Conservation (phyloP, 192 early-diverging fungal species). For the Neocallimastix lanati region DNA sequence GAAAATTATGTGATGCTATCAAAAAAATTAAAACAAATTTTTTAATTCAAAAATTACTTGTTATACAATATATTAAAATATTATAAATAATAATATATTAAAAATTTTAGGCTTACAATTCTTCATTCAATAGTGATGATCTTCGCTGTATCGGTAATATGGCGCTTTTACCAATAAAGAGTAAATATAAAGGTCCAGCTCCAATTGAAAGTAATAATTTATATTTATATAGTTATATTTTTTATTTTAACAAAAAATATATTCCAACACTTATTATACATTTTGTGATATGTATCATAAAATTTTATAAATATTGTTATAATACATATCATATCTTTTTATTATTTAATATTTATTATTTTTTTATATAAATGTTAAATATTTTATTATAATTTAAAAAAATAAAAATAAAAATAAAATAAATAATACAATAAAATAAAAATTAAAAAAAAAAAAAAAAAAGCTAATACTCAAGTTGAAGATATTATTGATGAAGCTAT, state of each 20-base stretch:
- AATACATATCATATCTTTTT: too few species aligned
- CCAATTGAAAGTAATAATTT: constrained; percentile 31
- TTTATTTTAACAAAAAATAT: too few species aligned
- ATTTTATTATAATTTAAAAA: neutral
- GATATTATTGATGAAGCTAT: constrained; percentile 94
- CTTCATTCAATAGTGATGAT: constrained; percentile 44
- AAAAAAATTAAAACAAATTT: too few species aligned
- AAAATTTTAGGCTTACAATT: constrained; percentile 62
- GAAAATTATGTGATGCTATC: too few species aligned
- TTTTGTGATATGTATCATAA: too few species aligned
- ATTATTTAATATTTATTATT: too few species aligned
- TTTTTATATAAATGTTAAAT: too few species aligned
- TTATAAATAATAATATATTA: neutral
- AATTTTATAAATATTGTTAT: too few species aligned
- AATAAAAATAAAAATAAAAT: neutral
- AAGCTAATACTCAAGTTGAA: constrained; percentile 34
- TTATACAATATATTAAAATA: too few species aligned
- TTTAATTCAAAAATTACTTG: too few species aligned
- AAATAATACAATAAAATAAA: neutral
- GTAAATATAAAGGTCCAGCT: constrained; percentile 68
- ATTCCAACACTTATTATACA: too few species aligned
- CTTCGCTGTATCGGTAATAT: constrained; percentile 63
- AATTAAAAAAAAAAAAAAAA: neutral
- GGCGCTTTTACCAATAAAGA: constrained; percentile 73
- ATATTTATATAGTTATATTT: too few species aligned